Base-by-base conservation (phyloP, 2,329 filamentous ascomycete species). In the Pseudogymnoascus sp. region DNA sequence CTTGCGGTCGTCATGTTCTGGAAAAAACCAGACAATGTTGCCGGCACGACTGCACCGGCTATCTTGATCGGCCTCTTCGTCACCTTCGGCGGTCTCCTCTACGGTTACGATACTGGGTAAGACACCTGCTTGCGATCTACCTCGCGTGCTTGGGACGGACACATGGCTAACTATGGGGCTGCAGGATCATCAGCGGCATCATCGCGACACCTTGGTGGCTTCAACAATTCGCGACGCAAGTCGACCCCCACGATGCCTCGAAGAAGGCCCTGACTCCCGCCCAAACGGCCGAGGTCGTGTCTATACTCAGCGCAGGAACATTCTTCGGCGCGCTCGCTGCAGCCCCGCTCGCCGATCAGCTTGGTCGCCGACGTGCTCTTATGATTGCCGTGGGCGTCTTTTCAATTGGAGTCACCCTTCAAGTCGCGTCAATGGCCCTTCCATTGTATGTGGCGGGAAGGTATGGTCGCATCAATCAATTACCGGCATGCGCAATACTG, bases 231-330 rank as follows among this genome's bases (percentile, higher is more conserved):
- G 58, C 35, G 21, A 82, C 82, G 59, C 80, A 79, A 65, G 66
- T 66, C 60, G 74, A 78, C 48, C 61, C 63, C 60, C 67, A 72
- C 7, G 68, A 76, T 59, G 27, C 68, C 38, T 69, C 73, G 6
- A 64, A 71, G 2, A 68, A 71, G 17, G 58, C 17, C 33, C 25
- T 59, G 58, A 80, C 78, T 51, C 80, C 88, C 13, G 75, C 78
- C 27, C 80, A 93, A 73, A 84, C 86, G 51, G 87, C 90, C 21
- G 79, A 89, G 65, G 88, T 92, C 63, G 90, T 94, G 59, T 88
- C 90, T 13, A 93, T 95, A 66, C 81, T 95, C 44, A 93, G 90
- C 64, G 88, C 87, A 41, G 91, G 91, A 58, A 94, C 90, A 33
- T 86, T 90, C 67, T 76, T 91, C 61, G 91, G 91, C 41, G 82